Evolutionary conservation across 345 rosid genomes (phyloP).

Genomic region (Eucalyptus urophylla): DNA sequence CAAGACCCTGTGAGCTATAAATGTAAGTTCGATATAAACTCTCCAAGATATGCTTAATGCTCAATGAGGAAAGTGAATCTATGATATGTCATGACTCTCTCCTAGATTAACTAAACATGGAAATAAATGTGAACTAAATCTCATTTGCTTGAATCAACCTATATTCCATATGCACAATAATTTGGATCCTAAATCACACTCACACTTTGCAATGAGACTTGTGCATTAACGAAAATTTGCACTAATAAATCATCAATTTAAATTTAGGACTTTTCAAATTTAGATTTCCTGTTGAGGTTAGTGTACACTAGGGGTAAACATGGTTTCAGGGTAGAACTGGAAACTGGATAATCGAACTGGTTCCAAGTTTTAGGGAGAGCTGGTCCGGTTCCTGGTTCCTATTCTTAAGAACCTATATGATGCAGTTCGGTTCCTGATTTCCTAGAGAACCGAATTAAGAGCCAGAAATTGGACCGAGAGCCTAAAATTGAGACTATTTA

Average conservation of each 20-base stretch:
- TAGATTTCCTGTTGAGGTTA: background rate
- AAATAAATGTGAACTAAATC: background rate
- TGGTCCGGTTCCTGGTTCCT: background rate
- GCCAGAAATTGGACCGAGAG: background rate
- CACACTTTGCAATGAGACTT: background rate
- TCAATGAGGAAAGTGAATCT: no score
- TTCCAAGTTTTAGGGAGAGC: background rate
- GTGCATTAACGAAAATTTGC: background rate
- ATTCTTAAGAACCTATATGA: background rate
- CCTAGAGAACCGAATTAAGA: background rate
- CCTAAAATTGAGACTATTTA: slow-evolving; percentile 42
- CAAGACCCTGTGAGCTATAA: no score
- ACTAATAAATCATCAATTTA: background rate
- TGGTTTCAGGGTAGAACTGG: background rate
- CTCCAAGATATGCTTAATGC: no score
- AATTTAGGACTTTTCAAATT: background rate
- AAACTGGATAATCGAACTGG: background rate
- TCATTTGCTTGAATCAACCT: background rate
- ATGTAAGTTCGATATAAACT: no score
- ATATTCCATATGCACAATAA: background rate
- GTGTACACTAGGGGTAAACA: background rate
- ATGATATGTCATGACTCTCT: no score
- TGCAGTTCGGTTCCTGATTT: background rate
- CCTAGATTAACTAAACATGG: background rate
- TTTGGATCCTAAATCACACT: background rate